These are phyloP conservation scores for Daedaleopsis nitida DNA, from an alignment of 768 basidiomycete species.

Conservation along the genomic window DNA sequence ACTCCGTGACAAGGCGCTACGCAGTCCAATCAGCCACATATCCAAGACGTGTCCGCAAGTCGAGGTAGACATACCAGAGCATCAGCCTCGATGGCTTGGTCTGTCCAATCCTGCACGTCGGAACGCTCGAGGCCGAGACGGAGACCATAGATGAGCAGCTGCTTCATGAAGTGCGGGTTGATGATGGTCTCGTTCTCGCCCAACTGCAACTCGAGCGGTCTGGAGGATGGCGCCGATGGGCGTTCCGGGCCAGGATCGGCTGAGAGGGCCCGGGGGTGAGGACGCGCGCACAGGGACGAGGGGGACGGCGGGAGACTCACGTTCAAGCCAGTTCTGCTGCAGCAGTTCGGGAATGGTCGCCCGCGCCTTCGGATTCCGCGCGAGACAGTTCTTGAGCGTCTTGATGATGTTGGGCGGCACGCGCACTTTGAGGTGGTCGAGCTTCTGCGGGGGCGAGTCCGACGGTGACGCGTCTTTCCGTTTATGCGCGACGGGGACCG, in stretches of 20 bases:
- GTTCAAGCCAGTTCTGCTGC: slow-evolving; percentile 77
- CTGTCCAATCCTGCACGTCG: slow-evolving; percentile 37
- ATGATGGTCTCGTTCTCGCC: slow-evolving; percentile 67
- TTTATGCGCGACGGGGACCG: slow-evolving; percentile 36
- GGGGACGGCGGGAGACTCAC: slow-evolving; percentile 36
- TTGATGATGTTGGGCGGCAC: slow-evolving; percentile 78
- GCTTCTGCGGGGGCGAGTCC: slow-evolving; percentile 44
- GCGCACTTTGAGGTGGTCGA: slow-evolving; percentile 69
- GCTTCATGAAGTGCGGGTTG: slow-evolving; percentile 78
- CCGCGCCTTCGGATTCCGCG: slow-evolving; percentile 77
- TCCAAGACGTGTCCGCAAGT: neutral
- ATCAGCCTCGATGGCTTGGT: slow-evolving; percentile 51
- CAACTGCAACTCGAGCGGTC: slow-evolving; percentile 35
- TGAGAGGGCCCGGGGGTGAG: slow-evolving; percentile 7
- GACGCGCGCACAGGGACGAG: slow-evolving; percentile 4
- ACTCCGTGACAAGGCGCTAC: slow-evolving; percentile 18
- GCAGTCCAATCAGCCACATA: neutral
- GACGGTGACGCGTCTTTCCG: slow-evolving; percentile 35
- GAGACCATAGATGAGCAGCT: slow-evolving; percentile 72
- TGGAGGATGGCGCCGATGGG: slow-evolving; percentile 29
- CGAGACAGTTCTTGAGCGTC: slow-evolving; percentile 81
- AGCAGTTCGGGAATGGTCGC: slow-evolving; percentile 87
- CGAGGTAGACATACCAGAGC: slow-evolving; percentile 47
- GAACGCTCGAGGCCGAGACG: slow-evolving; percentile 49
- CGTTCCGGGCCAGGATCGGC: slow-evolving; percentile 30